Evolutionary conservation across 192 early-diverging fungal genomes (phyloP).

Genomic region (Kickxella alabastrina): DNA sequence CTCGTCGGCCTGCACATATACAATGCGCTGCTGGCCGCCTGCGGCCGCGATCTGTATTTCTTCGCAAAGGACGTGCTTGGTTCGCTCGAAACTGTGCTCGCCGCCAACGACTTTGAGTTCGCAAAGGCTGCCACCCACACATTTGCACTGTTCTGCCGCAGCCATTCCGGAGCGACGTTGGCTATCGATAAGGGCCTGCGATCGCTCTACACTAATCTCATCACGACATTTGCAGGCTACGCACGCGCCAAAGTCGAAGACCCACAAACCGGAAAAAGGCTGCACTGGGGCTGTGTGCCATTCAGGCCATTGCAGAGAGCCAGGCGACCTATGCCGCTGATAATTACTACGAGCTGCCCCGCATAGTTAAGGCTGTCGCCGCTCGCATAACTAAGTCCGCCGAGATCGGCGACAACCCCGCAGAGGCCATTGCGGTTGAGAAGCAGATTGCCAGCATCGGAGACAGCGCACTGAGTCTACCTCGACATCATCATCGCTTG

Average conservation of each 20-base stretch:
- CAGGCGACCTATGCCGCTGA: constrained; percentile 61
- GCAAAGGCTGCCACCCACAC: constrained; percentile 57
- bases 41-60: constrained; percentile 71
- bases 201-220: constrained; percentile 55
- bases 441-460: constrained; percentile 6
- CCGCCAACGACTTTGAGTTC: constrained; percentile 59
- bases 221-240: constrained; percentile 54
- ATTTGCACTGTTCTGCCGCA: constrained; percentile 67
- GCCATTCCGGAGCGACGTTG: constrained; percentile 67
- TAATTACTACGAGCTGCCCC: constrained; percentile 58
- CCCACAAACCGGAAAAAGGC: constrained; percentile 1
- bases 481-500: no score
- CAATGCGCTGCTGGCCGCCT: constrained; percentile 65
- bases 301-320: constrained; percentile 61
- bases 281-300: constrained; percentile 59
- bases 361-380: constrained; percentile 56
- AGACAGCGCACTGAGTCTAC: neutral
- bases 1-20: constrained; percentile 72
- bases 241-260: constrained; percentile 9
- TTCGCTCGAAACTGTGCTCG: constrained; percentile 59
- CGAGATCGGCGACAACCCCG: neutral
- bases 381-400: constrained; percentile 15
- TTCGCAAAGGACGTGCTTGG: constrained; percentile 79
- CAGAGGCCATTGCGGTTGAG: neutral
- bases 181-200: constrained; percentile 65